Evolutionary conservation across 2,329 filamentous ascomycete species (phyloP).

Genomic region (Tympanopsis confertula): DNA sequence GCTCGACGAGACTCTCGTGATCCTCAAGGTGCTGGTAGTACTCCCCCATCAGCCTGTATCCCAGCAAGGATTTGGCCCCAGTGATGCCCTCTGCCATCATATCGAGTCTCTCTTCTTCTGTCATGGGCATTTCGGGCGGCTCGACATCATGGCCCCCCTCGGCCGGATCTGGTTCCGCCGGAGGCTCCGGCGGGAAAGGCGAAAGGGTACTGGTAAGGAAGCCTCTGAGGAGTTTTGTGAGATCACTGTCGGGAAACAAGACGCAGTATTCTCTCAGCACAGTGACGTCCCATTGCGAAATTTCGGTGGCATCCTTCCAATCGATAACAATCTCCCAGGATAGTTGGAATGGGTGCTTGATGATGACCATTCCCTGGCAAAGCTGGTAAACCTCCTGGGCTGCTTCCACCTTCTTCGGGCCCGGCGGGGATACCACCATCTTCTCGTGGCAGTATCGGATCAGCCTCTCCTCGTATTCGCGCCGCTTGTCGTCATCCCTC

Average conservation of each 20-base stretch:
- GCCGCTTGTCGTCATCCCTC: conserved; percentile 70
- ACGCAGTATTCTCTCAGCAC: conserved; percentile 70
- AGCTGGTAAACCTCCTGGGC: conserved; percentile 63
- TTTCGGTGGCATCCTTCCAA: conserved; percentile 69
- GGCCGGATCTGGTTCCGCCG: conserved; percentile 26
- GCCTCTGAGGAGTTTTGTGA: conserved; percentile 70
- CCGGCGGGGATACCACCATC: conserved; percentile 54
- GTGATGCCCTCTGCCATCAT: conserved; percentile 68
- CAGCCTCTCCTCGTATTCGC: conserved; percentile 82
- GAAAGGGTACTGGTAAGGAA: conserved; percentile 77
- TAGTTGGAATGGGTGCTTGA: conserved; percentile 78
- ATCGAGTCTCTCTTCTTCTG: conserved; percentile 67
- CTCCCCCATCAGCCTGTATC: conserved; percentile 71
- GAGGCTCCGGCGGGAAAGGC: conserved; percentile 49
- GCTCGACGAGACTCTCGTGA: conserved; percentile 68
- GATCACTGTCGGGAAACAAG: conserved; percentile 74
- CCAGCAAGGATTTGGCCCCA: conserved; percentile 61
- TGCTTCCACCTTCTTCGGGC: conserved; percentile 56
- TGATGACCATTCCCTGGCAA: conserved; percentile 87
- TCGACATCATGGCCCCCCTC: conserved; percentile 47
- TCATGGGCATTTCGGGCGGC: conserved; percentile 44
- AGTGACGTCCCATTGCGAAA: conserved; percentile 66
- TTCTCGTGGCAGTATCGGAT: conserved; percentile 70
- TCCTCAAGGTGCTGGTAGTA: conserved; percentile 81
- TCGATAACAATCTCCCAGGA: conserved; percentile 88